Conservation (phyloP, 1,284 basidiomycete species). For the Ustilago esculenta region DNA sequence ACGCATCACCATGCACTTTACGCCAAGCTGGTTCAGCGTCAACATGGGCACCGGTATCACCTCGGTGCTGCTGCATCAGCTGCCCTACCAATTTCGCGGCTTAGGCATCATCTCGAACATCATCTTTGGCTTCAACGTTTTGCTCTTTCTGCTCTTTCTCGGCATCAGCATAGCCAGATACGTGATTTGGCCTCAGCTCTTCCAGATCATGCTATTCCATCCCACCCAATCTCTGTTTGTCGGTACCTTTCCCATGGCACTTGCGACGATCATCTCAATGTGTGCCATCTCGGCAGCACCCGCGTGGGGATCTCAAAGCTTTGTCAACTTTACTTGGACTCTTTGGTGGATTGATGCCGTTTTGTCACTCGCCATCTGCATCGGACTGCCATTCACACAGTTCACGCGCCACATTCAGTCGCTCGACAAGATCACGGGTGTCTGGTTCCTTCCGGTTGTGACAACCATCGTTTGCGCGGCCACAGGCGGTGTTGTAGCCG, state of each 20-base stretch:
- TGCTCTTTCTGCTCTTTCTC: slow-evolving; percentile 74
- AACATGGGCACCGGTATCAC: slow-evolving; percentile 70
- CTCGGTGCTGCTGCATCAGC: slow-evolving; percentile 69
- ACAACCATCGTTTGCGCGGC: slow-evolving; percentile 77
- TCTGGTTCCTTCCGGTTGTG: slow-evolving; percentile 75
- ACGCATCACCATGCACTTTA: slow-evolving; percentile 48
- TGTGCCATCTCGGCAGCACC: slow-evolving; percentile 69
- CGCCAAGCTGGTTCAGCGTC: slow-evolving; percentile 55
- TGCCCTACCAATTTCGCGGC: slow-evolving; percentile 69
- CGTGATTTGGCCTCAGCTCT: slow-evolving; percentile 72
- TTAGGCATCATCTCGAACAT: slow-evolving; percentile 68
- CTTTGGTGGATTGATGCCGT: slow-evolving; percentile 79
- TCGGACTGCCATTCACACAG: slow-evolving; percentile 77
- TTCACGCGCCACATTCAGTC: slow-evolving; percentile 74
- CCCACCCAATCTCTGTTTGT: slow-evolving; percentile 76
- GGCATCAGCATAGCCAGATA: slow-evolving; percentile 70
- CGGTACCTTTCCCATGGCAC: slow-evolving; percentile 78
- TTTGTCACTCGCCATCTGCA: slow-evolving; percentile 73
- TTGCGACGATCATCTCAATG: slow-evolving; percentile 74
- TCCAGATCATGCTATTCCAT: slow-evolving; percentile 72
- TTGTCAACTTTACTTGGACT: slow-evolving; percentile 75
- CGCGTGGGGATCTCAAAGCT: slow-evolving; percentile 70
- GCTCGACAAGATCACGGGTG: slow-evolving; percentile 67
- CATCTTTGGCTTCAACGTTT: slow-evolving; percentile 77
- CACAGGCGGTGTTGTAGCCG: slow-evolving; percentile 74